Evolutionary conservation across 495 filamentous ascomycete species (phyloP).

Genomic region (Usnea hakonensis): DNA sequence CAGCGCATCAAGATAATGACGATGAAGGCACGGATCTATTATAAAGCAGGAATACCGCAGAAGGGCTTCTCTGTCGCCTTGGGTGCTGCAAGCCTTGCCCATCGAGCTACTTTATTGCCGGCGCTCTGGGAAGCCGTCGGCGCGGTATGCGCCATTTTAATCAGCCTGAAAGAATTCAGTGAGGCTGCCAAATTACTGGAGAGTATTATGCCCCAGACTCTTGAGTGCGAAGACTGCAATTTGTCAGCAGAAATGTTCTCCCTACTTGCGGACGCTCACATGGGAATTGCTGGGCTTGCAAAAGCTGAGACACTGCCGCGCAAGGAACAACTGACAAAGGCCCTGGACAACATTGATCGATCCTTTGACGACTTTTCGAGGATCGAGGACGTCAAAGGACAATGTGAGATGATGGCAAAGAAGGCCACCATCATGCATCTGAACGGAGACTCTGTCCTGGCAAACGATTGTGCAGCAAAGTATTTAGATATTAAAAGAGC

Average conservation of each 20-base stretch:
- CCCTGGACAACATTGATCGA: slow-evolving; percentile 58
- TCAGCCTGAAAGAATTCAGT: slow-evolving; percentile 65
- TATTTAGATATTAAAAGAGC: slow-evolving; percentile 54
- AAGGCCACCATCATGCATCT: slow-evolving; percentile 74
- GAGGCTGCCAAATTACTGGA: slow-evolving; percentile 59
- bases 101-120: slow-evolving; percentile 62
- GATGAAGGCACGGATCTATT: slow-evolving; percentile 67
- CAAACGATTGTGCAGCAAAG: slow-evolving; percentile 67
- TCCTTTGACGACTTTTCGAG: slow-evolving; percentile 62
- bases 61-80: slow-evolving; percentile 78
- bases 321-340: slow-evolving; percentile 56
- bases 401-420: slow-evolving; percentile 80
- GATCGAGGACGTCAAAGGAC: slow-evolving; percentile 64
- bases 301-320: slow-evolving; percentile 26
- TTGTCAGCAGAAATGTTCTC: slow-evolving; percentile 63
- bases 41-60: slow-evolving; percentile 61
- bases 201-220: slow-evolving; percentile 70
- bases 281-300: slow-evolving; percentile 64
- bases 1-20: slow-evolving; percentile 68
- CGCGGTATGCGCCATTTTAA: slow-evolving; percentile 59
- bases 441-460: slow-evolving; percentile 59
- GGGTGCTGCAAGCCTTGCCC: slow-evolving; percentile 68
- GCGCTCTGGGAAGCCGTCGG: slow-evolving; percentile 72
- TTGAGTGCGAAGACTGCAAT: slow-evolving; percentile 63
- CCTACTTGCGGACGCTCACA: slow-evolving; percentile 71